Evolutionary conservation across 176 grass and related monocot species (phyloP).

Genomic region (Ensete glaucum): DNA sequence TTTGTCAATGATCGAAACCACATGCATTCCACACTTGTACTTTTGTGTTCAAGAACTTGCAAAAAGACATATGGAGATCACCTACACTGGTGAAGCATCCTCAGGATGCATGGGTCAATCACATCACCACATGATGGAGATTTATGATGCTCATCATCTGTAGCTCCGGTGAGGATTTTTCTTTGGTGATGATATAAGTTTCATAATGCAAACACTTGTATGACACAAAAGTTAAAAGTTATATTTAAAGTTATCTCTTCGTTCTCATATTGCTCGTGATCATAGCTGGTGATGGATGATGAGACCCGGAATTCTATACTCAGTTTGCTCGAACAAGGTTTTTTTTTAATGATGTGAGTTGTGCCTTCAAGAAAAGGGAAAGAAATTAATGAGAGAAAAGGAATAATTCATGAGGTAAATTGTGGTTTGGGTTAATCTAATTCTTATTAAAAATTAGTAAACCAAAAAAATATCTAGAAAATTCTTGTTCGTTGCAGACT

Average conservation of each 20-base stretch:
- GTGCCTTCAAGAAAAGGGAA: no score
- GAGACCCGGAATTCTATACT: no score
- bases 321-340: no score
- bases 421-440: no score
- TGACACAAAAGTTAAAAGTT: not conserved
- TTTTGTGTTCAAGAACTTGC: not conserved
- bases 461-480: no score
- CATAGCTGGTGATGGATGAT: no score
- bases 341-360: no score
- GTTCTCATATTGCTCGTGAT: not conserved
- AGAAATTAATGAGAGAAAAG: no score
- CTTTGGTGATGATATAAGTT: not conserved
- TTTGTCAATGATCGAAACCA: not conserved
- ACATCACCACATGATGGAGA: slow-evolving; percentile 60
- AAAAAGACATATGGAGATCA: not conserved
- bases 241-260: not conserved
- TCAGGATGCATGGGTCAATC: slow-evolving; percentile 4
- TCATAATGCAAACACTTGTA: not conserved
- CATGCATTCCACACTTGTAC: not conserved
- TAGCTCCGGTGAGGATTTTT: slow-evolving; percentile 41
- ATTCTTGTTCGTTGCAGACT: no score
- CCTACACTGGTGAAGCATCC: not conserved
- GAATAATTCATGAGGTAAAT: no score
- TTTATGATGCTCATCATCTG: slow-evolving; percentile 56
- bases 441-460: no score